phyloP scores from a whole-genome alignment of 106 monocot species.

The Iris macrosiphon region DNA sequence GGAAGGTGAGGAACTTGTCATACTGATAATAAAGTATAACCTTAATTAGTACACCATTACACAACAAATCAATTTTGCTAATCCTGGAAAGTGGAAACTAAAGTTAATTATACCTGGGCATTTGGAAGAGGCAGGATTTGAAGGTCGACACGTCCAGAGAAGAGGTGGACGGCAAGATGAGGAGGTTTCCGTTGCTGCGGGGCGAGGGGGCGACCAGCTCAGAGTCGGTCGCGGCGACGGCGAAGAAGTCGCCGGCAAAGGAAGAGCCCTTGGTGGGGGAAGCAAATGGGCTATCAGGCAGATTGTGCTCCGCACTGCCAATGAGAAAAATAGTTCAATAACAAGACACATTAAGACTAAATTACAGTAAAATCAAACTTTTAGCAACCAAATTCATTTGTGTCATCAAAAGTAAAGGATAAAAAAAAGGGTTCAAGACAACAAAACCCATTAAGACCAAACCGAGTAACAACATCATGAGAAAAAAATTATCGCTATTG shows the following conservation, averaged over 20 bases:
- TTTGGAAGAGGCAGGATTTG: constrained; percentile 55
- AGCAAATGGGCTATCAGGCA: constrained; percentile 58
- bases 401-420: not conserved
- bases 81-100: too few species aligned
- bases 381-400: not conserved
- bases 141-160: constrained; percentile 41
- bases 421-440: not conserved
- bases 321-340: not conserved
- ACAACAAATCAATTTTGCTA: too few species aligned
- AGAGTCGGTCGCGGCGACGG: constrained; percentile 1
- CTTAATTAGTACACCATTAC: too few species aligned
- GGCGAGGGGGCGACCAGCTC: too few species aligned
- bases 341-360: too few species aligned
- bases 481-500: too few species aligned
- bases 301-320: constrained; percentile 35
- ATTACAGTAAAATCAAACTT: too few species aligned
- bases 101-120: constrained; percentile 57
- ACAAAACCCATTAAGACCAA: not conserved
- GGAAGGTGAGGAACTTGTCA: too few species aligned
- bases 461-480: too few species aligned
- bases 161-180: constrained; percentile 32
- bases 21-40: too few species aligned
- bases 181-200: too few species aligned
- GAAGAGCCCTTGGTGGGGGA: constrained; percentile 36
- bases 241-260: constrained; percentile 6